phyloP scores from a whole-genome alignment of 2,329 filamentous ascomycete genomes.

The Aaosphaeria arxii region DNA sequence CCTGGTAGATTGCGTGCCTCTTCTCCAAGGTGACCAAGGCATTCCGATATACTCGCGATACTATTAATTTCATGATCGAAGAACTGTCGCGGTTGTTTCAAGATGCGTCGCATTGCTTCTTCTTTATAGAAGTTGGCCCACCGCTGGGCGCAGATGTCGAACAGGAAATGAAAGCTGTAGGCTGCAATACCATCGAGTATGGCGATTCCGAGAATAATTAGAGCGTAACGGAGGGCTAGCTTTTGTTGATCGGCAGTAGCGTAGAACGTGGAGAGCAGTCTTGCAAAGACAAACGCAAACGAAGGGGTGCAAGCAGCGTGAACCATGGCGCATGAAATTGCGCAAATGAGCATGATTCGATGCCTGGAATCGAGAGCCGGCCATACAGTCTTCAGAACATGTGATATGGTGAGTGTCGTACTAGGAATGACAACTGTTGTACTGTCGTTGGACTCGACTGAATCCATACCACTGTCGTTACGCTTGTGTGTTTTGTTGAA shows the following conservation, averaged over 20 bases:
- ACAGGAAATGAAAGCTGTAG: constrained; percentile 66
- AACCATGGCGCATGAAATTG: constrained; percentile 59
- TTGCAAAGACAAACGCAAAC: constrained; percentile 74
- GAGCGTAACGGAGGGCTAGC: constrained; percentile 62
- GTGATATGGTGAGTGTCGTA: constrained; percentile 36
- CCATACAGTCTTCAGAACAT: constrained; percentile 70
- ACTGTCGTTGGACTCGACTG: neutral
- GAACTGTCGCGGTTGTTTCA: constrained; percentile 75
- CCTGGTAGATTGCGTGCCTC: constrained; percentile 83
- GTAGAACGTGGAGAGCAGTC: constrained; percentile 70
- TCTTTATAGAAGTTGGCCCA: constrained; percentile 75
- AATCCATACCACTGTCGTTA: neutral
- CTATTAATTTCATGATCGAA: constrained; percentile 70
- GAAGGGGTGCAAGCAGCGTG: constrained; percentile 67
- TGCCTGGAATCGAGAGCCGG: constrained; percentile 56
- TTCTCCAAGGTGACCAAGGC: constrained; percentile 77
- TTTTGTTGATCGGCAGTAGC: constrained; percentile 47
- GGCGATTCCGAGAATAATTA: constrained; percentile 67
- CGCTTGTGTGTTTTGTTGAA: no score
- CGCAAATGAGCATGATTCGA: constrained; percentile 56
- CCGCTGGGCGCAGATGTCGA: constrained; percentile 68
- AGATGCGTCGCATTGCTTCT: constrained; percentile 65
- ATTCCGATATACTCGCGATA: constrained; percentile 62
- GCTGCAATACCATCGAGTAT: constrained; percentile 62
- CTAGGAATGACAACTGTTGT: neutral